Base-by-base conservation (phyloP, 345 rosid species). In the Eucalyptus regnans region DNA sequence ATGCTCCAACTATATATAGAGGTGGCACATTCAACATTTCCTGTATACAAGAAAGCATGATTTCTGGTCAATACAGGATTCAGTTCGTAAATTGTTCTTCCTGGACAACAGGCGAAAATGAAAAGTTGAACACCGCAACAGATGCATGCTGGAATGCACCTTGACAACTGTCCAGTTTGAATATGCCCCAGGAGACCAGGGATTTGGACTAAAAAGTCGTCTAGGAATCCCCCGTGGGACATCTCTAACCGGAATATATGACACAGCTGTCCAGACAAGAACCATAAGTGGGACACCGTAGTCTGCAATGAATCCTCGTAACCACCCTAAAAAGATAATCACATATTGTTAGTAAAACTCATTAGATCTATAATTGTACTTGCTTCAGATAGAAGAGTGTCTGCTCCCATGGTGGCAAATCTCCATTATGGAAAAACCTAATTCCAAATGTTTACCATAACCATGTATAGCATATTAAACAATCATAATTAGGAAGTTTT, bases 281-380 rank as follows among this genome's bases (percentile, higher is more conserved):
- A 94, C 95, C 96, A 94, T 93, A 86, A 94, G 87, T 23, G 96
- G 96, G 86, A 94, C 95, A 62, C 95, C 96, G 49, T 93, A 94
- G 81, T 93, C 95, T 46, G 96, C 94, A 89, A 94, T 88, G 86
- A 94, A 91, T 89, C 95, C 95, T 88, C 96, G 92, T 46, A 93
- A 91, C 92, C 92, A 90, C 83, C 96, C 96, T 94, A 62, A 23
- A 71, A 71, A 51, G 7, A 86, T 87, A 86, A n/a, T 62, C 64
- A 86, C 84, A 14, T 31, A 62, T 62, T 46, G 46, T 86, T 10
- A 86, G 87, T 52, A 50, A 86, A 52, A 86, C 46, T 11, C n/a
- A 50, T n/a, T 86, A 86, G 27, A 37, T 76, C 83, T 76, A 5
- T 20, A 41, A 76, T 20, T 76, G 84, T 41, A 76, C 48, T 76